phyloP scores from a whole-genome alignment of 352 stramenopile genomes.

The Phytophthora pini region DNA sequence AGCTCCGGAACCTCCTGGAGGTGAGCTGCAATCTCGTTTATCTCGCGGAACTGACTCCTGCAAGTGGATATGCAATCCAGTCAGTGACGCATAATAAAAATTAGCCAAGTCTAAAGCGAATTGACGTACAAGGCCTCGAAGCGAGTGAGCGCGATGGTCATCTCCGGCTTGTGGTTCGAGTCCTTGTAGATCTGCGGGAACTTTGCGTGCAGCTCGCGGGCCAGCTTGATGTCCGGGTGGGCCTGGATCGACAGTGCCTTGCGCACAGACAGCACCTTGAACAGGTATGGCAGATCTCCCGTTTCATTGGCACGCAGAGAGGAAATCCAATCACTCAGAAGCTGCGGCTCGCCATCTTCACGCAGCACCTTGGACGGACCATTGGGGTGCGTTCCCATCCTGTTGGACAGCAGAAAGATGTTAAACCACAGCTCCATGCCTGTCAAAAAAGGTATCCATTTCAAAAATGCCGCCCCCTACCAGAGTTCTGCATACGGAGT shows the following conservation, averaged over 20 bases:
- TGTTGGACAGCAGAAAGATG: slow-evolving; percentile 33
- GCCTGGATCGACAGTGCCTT: slow-evolving; percentile 98
- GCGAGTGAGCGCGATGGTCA: slow-evolving; percentile 97
- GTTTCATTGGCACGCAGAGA: slow-evolving; percentile 46
- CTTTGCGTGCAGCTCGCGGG: slow-evolving; percentile 77
- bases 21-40: slow-evolving; percentile 93
- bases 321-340: slow-evolving; percentile 71
- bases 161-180: slow-evolving; percentile 99
- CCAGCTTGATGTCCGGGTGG: slow-evolving; percentile 88
- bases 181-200: slow-evolving; percentile 97
- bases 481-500: slow-evolving; percentile 90
- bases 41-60: slow-evolving; percentile 92
- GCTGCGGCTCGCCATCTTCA: slow-evolving; percentile 44
- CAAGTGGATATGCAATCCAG: neutral
- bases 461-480: slow-evolving; percentile 33
- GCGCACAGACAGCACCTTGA: slow-evolving; percentile 98
- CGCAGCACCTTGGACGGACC: slow-evolving; percentile 84
- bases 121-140: slow-evolving; percentile 94
- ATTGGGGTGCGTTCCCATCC: slow-evolving; percentile 96
- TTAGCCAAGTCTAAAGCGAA: slow-evolving; percentile 1
- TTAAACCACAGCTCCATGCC: slow-evolving; percentile 6
- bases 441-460: slow-evolving; percentile 17
- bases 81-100: slow-evolving; percentile 1
- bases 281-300: slow-evolving; percentile 96
- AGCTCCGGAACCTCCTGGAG: slow-evolving; percentile 93